These are phyloP conservation scores for Elsinoe batatas DNA, from an alignment of 2,329 filamentous ascomycete species.

Conservation along the genomic window DNA sequence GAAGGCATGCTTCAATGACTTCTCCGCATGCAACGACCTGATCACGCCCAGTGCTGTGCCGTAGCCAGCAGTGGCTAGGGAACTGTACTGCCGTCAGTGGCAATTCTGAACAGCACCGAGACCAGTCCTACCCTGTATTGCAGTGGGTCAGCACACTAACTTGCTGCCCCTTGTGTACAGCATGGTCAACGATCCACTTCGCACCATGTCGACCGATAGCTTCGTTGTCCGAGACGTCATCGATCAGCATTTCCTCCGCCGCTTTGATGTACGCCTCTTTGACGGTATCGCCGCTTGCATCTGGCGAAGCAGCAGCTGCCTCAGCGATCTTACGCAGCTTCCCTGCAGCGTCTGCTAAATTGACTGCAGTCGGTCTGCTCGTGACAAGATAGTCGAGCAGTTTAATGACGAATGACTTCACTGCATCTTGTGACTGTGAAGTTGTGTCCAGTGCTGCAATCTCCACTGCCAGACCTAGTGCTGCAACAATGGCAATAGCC, in stretches of 20 bases:
- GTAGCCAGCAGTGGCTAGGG: slow-evolving; percentile 93
- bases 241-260: slow-evolving; percentile 76
- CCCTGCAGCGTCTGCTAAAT: slow-evolving; percentile 78
- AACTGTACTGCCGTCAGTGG: slow-evolving; percentile 39
- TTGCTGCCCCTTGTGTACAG: slow-evolving; percentile 41
- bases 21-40: slow-evolving; percentile 61
- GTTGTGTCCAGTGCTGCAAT: slow-evolving; percentile 38
- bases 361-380: slow-evolving; percentile 88
- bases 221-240: slow-evolving; percentile 80
- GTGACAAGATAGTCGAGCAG: slow-evolving; percentile 79
- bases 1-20: slow-evolving; percentile 69
- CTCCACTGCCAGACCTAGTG: slow-evolving; percentile 78
- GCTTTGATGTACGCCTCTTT: slow-evolving; percentile 62
- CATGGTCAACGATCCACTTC: slow-evolving; percentile 63
- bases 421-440: slow-evolving; percentile 48
- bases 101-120: neutral
- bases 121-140: slow-evolving; percentile 66
- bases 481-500: slow-evolving; percentile 96
- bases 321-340: slow-evolving; percentile 62
- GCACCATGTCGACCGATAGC: slow-evolving; percentile 76
- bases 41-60: slow-evolving; percentile 93
- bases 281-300: slow-evolving; percentile 45
- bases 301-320: slow-evolving; percentile 34
- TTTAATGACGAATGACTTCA: slow-evolving; percentile 57
- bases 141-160: slow-evolving; percentile 92